These are phyloP conservation scores for Phascolomyces articulosus DNA, from an alignment of 371 early-diverging fungal genomes.

Conservation along the genomic window DNA sequence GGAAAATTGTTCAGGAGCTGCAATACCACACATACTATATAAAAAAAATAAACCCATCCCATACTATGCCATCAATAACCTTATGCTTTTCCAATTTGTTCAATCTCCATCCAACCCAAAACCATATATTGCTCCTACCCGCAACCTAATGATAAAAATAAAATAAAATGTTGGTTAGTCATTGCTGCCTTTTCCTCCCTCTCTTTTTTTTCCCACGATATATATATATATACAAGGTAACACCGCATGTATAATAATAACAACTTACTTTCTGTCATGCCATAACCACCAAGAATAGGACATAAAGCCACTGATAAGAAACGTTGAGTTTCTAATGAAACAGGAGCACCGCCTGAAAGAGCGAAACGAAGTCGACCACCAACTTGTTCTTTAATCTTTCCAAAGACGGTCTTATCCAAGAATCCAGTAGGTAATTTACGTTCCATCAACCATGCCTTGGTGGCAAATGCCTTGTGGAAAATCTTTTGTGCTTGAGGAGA, in stretches of 20 bases:
- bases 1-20: constrained; percentile 63
- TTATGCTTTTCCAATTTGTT: too few species aligned
- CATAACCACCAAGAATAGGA: constrained; percentile 76
- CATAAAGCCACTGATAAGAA: constrained; percentile 73
- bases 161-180: constrained; percentile 8
- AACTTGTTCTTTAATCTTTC: constrained; percentile 67
- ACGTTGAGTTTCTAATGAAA: constrained; percentile 67
- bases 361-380: constrained; percentile 78
- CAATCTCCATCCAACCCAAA: neutral
- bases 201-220: too few species aligned
- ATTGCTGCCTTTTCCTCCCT: too few species aligned
- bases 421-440: constrained; percentile 59
- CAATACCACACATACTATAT: constrained; percentile 43
- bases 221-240: too few species aligned
- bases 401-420: constrained; percentile 74
- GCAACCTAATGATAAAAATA: constrained; percentile 24
- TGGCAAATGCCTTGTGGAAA: constrained; percentile 56
- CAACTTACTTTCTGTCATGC: constrained; percentile 41
- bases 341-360: constrained; percentile 87
- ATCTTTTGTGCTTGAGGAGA: constrained; percentile 33
- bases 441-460: constrained; percentile 57
- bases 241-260: too few species aligned
- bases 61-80: too few species aligned
- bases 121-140: neutral
- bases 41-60: neutral